A percentile compares a stretch with the other conserved stretches of the same genome.
Evolutionary conservation across 2,329 filamentous ascomycete genomes (phyloP).

Genomic region (Sporothrix humicola): DNA sequence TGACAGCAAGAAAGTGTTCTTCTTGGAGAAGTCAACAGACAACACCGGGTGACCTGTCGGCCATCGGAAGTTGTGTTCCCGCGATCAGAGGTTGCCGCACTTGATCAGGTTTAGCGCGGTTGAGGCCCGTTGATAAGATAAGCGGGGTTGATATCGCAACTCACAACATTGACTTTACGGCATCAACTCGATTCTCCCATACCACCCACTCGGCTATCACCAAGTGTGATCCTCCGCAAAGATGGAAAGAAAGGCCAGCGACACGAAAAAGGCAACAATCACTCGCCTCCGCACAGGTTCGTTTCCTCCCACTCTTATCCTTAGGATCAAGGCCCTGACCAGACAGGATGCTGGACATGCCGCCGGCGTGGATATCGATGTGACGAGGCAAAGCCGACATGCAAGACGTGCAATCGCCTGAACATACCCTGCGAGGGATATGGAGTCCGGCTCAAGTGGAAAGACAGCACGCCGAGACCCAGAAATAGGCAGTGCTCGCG

Average conservation of each 20-base stretch:
- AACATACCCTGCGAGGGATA: background rate
- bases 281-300: slow-evolving; percentile 16
- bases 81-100: too few relatives aligned
- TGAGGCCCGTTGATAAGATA: background rate
- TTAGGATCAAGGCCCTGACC: slow-evolving; percentile 5
- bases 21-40: background rate
- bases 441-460: slow-evolving; percentile 37
- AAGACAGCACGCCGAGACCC: background rate
- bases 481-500: too few relatives aligned
- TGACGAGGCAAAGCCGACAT: background rate
- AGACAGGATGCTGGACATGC: slow-evolving; percentile 27
- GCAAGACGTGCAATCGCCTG: background rate
- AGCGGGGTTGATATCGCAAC: background rate
- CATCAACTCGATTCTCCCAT: too few relatives aligned
- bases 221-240: too few relatives aligned
- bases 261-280: slow-evolving; percentile 12
- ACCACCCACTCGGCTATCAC: too few relatives aligned
- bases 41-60: background rate
- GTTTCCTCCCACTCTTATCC: background rate
- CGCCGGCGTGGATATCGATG: slow-evolving; percentile 16
- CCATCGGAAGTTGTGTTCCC: background rate
- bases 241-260: too few relatives aligned
- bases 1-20: background rate
- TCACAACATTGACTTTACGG: background rate
- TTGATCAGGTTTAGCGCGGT: background rate